These are phyloP conservation scores for Mycena rebaudengoi DNA, from an alignment of 768 basidiomycete genomes.

Conservation along the genomic window DNA sequence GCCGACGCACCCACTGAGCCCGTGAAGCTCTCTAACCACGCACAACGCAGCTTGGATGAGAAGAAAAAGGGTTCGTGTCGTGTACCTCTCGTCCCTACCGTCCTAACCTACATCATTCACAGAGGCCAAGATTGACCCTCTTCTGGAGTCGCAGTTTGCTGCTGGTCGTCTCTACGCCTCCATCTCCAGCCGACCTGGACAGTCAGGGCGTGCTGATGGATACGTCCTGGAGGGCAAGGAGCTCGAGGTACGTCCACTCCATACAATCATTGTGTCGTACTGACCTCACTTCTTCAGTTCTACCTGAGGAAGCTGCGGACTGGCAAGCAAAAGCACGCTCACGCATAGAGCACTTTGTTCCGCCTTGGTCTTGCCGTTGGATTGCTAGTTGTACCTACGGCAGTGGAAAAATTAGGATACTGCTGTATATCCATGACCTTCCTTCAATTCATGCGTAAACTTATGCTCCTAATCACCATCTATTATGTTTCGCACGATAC, in stretches of 20 bases:
- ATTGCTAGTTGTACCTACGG: constrained; percentile 13
- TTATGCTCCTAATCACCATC: constrained; percentile 12
- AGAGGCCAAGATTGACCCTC: constrained; percentile 92
- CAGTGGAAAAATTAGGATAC: constrained; percentile 26
- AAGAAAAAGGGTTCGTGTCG: constrained; percentile 81
- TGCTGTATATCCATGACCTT: constrained; percentile 24
- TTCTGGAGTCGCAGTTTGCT: constrained; percentile 89
- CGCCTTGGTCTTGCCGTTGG: constrained; percentile 16
- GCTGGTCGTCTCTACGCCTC: constrained; percentile 95
- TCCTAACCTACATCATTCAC: constrained; percentile 5
- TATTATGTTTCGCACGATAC: background rate
- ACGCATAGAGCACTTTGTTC: constrained; percentile 43
- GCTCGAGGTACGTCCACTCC: constrained; percentile 75
- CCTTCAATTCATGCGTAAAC: constrained; percentile 22
- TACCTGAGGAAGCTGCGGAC: constrained; percentile 93
- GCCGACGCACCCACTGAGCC: constrained; percentile 61
- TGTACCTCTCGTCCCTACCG: background rate
- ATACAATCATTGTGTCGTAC: constrained; percentile 23
- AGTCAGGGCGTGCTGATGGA: constrained; percentile 95
- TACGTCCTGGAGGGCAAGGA: constrained; percentile 99
- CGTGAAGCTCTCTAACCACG: constrained; percentile 91
- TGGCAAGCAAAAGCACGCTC: constrained; percentile 94
- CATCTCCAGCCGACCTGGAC: constrained; percentile 95
- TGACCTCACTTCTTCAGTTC: constrained; percentile 65
- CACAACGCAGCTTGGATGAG: constrained; percentile 85